phyloP scores from a whole-genome alignment of 2,329 filamentous ascomycete species.

The Penicillium sp. region DNA sequence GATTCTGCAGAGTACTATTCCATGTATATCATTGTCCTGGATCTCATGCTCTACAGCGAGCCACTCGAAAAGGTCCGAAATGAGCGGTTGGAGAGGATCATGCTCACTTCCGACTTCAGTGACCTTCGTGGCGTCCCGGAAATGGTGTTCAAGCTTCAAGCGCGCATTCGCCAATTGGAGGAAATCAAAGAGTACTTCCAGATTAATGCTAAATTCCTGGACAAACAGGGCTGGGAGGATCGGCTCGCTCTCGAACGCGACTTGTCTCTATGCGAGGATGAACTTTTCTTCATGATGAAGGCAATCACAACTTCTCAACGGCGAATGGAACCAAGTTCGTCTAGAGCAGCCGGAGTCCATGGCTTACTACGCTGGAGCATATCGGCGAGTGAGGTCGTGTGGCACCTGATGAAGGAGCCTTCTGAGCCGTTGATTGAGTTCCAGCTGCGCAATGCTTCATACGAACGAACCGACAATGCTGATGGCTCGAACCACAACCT shows the following conservation, averaged over 20 bases:
- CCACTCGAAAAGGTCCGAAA: conserved; percentile 95
- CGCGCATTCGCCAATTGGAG: conserved; percentile 87
- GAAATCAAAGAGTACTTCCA: conserved; percentile 98
- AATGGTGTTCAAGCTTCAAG: conserved; percentile 87
- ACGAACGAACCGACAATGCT: conserved; percentile 92
- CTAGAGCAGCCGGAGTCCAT: conserved; percentile 73
- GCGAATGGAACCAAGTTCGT: conserved; percentile 65
- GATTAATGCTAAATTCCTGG: conserved; percentile 80
- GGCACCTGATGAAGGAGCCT: conserved; percentile 88
- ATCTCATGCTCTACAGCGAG: conserved; percentile 93
- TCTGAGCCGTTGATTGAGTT: conserved; percentile 88
- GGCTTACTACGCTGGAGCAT: conserved; percentile 89
- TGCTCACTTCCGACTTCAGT: conserved; percentile 97
- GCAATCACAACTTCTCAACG: conserved; percentile 95
- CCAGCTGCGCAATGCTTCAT: conserved; percentile 85
- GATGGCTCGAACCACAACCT: conserved; percentile 95
- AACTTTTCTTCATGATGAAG: conserved; percentile 99
- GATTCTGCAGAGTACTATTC: conserved; percentile 97
- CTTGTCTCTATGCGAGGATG: conserved; percentile 84
- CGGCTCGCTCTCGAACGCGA: conserved; percentile 85
- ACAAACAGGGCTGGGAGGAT: conserved; percentile 88
- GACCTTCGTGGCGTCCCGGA: conserved; percentile 90
- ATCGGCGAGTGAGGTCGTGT: conserved; percentile 91
- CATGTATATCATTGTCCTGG: conserved; percentile 95
- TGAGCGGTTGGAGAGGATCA: conserved; percentile 95